Base-by-base conservation (phyloP, 225 moss, liverwort and hornwort species). In the Straminergon stramineum region DNA sequence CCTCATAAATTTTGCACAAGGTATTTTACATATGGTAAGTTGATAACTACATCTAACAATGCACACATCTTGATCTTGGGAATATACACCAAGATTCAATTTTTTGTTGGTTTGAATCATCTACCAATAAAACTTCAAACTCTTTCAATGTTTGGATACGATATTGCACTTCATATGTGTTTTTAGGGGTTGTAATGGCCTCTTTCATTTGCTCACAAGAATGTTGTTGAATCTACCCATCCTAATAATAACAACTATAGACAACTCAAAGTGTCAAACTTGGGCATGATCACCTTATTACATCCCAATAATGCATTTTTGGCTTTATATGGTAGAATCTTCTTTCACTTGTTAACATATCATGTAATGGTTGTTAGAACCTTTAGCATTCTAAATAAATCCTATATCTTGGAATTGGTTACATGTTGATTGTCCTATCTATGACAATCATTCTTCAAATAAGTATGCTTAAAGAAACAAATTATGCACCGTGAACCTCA, bases 381-480 rank as follows among this genome's bases (percentile, higher is more conserved):
- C 3, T 55, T 19, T 55, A 77, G 22, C 48, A 6, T 35, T 55
- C 35, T 9, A 78, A 55, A 77, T 78, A 23, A 2, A 55, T 78
- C 9, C 0, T 23, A 5, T 10, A 56, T 56, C 2, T 37, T 79
- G 3, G 10, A 56, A 17, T 79, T 0, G 1, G 1, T 79, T 24
- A 24, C 4, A 23, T 35, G 2, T 35, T 56, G 24, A 55, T 24
- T 35, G 4, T 15, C 3, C 3, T 22, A 35, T 78, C 3, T 4
- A 52, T 21, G 2, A 6, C 8, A 35, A 8, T 77, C 3, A 53
- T 35, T 77, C 23, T 53, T 77, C 30, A 53, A 52, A 4, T 34
- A 31, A 6, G 55, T 15, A 16, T 1, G 0, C 15, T 55, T 55
- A 75, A 75, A 75, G 1, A 1, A 1, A 17, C 0, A 48, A 0